Evolutionary conservation across 495 filamentous ascomycete species (phyloP), one percentile per base, ranked within the genome.

Genomic region (Usnea hakonensis): DNA sequence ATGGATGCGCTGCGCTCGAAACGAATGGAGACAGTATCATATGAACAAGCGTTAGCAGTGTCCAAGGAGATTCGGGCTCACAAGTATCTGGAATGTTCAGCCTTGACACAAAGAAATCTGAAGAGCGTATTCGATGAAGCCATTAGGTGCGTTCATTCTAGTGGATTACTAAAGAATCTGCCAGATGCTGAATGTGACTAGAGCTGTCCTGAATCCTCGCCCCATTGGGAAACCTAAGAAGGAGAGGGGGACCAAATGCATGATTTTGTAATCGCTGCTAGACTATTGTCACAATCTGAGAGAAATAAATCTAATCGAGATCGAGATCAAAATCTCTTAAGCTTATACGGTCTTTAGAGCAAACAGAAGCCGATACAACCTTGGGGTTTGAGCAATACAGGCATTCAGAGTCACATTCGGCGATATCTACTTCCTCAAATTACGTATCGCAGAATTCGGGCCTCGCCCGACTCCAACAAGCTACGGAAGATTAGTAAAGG

Each of bases 91-190:
- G 94, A 98, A 74, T 98, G 94, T 78, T 98, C 94, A n/a, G 94
- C 94, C 38, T 80, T 97, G 63, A 98, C 94, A 36, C 94, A 97
- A 77, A 82, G 90, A 61, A 95, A 95, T 70, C 74, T 98, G 67
- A 98, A 98, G 84, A 93, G 90, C 59, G 95, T 98, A 54, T 98
- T 98, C 71, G 94, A 98, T 68, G 90, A 96, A 71, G 94, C 94
- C 41, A 98, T 98, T 71, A 83, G 91, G 93, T 96, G 73, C 57
- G 78, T 72, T 55, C 14, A 30, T 11, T 10, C 28, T 19, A 36
- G 21, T 30, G 26, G 55, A 0, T 30, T 35, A 19, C 23, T 44
- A 50, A 19, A 23, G 9, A 19, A 7, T 3, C 17, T 57, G 3
- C 21, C 4, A 28, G 48, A 59, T 59, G 30, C 26, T 59, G 26